These are phyloP conservation scores for Cladophialophora bantiana DNA, from an alignment of 2,329 filamentous ascomycete genomes.

Conservation along the genomic window DNA sequence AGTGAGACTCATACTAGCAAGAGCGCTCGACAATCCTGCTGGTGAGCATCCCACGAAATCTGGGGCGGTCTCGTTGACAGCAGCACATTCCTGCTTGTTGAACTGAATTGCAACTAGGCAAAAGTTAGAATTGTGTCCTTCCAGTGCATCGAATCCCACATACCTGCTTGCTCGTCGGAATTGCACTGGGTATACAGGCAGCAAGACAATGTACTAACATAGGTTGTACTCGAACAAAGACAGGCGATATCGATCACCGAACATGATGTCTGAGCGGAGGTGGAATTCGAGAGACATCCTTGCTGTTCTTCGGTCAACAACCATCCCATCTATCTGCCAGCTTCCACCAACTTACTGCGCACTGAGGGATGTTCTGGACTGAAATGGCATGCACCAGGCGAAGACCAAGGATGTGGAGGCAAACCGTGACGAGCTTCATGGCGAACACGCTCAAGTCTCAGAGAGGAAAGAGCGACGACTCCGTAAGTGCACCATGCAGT, in stretches of 20 bases:
- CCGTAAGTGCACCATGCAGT: slow-evolving; percentile 26
- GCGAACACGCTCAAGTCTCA: slow-evolving; percentile 16
- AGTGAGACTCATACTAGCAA: slow-evolving; percentile 30
- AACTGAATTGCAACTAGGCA: slow-evolving; percentile 40
- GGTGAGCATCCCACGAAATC: slow-evolving; percentile 42
- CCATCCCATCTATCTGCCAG: background rate
- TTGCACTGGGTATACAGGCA: slow-evolving; percentile 39
- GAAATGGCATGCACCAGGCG: slow-evolving; percentile 25
- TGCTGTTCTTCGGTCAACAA: slow-evolving; percentile 34
- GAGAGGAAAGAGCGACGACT: slow-evolving; percentile 6
- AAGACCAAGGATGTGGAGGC: slow-evolving; percentile 20
- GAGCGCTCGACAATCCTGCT: slow-evolving; percentile 31
- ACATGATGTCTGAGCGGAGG: slow-evolving; percentile 36
- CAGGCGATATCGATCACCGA: slow-evolving; percentile 40
- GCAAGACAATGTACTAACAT: slow-evolving; percentile 41
- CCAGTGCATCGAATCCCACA: slow-evolving; percentile 10
- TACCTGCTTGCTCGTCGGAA: slow-evolving; percentile 39
- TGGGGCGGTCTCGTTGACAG: slow-evolving; percentile 41
- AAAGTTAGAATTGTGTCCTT: slow-evolving; percentile 5
- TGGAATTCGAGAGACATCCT: slow-evolving; percentile 40
- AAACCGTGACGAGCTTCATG: slow-evolving; percentile 25
- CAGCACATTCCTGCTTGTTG: slow-evolving; percentile 40
- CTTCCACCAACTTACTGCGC: slow-evolving; percentile 33
- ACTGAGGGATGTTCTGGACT: slow-evolving; percentile 36
- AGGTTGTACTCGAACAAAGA: slow-evolving; percentile 37